Evolutionary conservation across 192 early-diverging fungal genomes (phyloP), one percentile per base, ranked within the genome.

Genomic region (Gorgonomyces haynaldii): DNA sequence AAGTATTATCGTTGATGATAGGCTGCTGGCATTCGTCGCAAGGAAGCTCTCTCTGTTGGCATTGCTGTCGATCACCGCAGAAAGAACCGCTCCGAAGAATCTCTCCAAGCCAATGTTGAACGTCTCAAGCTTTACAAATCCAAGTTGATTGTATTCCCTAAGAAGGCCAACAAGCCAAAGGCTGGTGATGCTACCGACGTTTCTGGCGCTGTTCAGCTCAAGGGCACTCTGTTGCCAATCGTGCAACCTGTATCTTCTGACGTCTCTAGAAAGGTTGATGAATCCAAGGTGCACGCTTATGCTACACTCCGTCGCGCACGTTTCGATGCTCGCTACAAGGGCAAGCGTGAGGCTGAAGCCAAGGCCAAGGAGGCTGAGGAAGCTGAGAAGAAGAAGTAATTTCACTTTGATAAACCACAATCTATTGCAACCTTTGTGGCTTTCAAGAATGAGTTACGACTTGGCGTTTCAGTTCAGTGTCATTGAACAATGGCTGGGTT

Each of bases 11-110:
- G 38, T 45, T 52, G 34, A 42, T 44, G 22, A 17, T 58, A 85
- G 86, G 88, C 76, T 52, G 92, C 91, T 53, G 91, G 91, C 54
- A 70, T 98, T 67, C 65, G 79, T 56, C 78, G 84, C 74, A 94
- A 93, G 79, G 81, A 89, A 66, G 95, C 95, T 54, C 79, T 74
- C 53, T 79, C 85, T 58, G 83, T 98, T 60, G 95, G 95, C 61
- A 88, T 98, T 62, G 73, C 92, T 41, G 88, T 98, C 47, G 94
- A 98, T 76, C 84, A 88, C 78, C 89, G 92, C 53, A 81, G 92
- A 58, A 83, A 84, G 72, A 93, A 93, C 86, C 79, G 88, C 65
- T 90, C 88, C 50, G 79, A 83, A 61, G 92, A 98, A 70, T 84
- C 87, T n/a, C 79, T 98, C 40, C 64, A 83, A 50, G 67, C 86